phyloP scores from a whole-genome alignment of 495 filamentous ascomycete genomes.

The Neurospora discreta region DNA sequence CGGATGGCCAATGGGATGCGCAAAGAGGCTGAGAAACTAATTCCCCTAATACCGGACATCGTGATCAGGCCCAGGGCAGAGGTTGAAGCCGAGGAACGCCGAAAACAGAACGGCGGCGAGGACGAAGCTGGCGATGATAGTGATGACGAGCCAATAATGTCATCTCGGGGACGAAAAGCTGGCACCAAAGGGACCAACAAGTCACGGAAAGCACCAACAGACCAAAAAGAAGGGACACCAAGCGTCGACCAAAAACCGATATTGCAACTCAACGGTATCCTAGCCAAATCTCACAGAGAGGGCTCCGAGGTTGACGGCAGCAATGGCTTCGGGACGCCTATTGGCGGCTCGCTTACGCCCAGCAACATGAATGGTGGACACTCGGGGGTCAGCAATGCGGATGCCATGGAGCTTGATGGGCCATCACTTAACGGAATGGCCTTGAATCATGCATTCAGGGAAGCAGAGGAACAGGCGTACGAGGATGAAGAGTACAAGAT shows the following conservation, averaged over 20 bases:
- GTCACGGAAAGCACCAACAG: conserved; percentile 64
- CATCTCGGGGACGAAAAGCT: conserved; percentile 83
- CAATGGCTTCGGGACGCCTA: conserved; percentile 76
- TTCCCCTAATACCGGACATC: conserved; percentile 90
- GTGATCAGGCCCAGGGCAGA: conserved; percentile 81
- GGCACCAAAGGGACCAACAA: conserved; percentile 66
- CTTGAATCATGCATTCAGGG: conserved; percentile 38
- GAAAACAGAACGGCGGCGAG: conserved; percentile 63
- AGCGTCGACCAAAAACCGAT: conserved; percentile 51
- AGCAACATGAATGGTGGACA: conserved; percentile 54
- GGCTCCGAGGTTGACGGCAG: conserved; percentile 51
- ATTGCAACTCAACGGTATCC: conserved; percentile 41
- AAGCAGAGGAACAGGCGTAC: conserved; percentile 40
- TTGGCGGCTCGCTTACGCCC: conserved; percentile 67
- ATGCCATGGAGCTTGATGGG: conserved; percentile 74
- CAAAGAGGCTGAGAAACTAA: conserved; percentile 90
- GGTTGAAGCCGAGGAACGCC: conserved; percentile 90
- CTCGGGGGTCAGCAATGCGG: conserved; percentile 56
- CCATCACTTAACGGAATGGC: conserved; percentile 51
- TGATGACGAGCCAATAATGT: conserved; percentile 98
- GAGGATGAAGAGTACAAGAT: conserved; percentile 89
- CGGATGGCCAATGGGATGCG: conserved; percentile 94
- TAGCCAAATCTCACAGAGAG: conserved; percentile 36
- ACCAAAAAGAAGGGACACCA: conserved; percentile 72
- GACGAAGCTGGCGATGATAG: conserved; percentile 81